phyloP scores from a whole-genome alignment of 345 rosid genomes.

The Gossypium thurberi region DNA sequence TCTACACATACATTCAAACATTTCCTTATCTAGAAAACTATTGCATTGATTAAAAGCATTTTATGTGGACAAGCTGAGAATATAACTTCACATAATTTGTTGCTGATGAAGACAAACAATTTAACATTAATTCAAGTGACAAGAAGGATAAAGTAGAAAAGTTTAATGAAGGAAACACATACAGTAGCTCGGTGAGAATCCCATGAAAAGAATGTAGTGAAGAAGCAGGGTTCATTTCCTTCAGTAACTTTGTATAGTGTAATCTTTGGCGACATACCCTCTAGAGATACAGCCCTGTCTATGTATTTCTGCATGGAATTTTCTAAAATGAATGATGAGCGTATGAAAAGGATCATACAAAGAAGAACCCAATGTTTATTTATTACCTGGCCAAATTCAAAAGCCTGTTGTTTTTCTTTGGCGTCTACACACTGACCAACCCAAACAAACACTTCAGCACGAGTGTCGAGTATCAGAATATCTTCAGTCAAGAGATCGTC shows the following conservation, averaged over 20 bases:
- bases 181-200: constrained; percentile 76
- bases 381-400: constrained; percentile 84
- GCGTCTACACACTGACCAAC: constrained; percentile 80
- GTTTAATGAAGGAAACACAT: constrained; percentile 19
- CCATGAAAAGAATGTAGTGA: constrained; percentile 83
- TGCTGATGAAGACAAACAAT: not conserved
- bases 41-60: not conserved
- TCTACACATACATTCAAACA: not conserved
- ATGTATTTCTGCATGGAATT: constrained; percentile 66
- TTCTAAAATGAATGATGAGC: constrained; percentile 14
- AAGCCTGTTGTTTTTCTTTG: constrained; percentile 80
- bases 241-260: constrained; percentile 84
- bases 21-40: not conserved
- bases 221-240: constrained; percentile 95
- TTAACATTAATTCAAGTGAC: not conserved
- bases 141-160: constrained; percentile 7
- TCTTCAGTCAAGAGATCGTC: constrained; percentile 97
- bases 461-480: constrained; percentile 81
- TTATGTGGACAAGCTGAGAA: not conserved
- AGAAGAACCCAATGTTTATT: constrained; percentile 2
- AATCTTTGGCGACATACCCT: constrained; percentile 75
- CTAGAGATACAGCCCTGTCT: constrained; percentile 66
- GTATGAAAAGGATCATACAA: not conserved
- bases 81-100: not conserved
- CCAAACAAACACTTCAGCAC: constrained; percentile 96